A percentile compares a stretch with the other conserved stretches of the same genome.
These are phyloP conservation scores for Jamesozyma gamospora DNA, from an alignment of 805 yeast genomes.

Conservation along the genomic window DNA sequence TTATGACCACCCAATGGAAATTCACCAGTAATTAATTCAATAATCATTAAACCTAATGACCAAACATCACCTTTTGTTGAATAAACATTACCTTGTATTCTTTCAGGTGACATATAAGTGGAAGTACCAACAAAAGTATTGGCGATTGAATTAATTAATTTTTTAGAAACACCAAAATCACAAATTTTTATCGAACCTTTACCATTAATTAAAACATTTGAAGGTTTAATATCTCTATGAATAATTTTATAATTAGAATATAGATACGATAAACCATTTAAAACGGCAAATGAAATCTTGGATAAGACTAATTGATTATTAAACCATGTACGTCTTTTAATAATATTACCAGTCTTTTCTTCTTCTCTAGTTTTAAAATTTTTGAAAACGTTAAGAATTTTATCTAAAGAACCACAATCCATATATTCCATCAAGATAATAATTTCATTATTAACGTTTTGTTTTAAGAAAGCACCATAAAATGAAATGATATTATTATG, in stretches of 20 bases:
- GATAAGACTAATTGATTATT: slow-evolving; percentile 49
- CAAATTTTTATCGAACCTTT: slow-evolving; percentile 84
- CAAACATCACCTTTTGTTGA: slow-evolving; percentile 95
- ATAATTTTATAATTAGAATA: slow-evolving; percentile 80
- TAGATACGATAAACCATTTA: slow-evolving; percentile 71
- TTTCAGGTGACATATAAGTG: slow-evolving; percentile 94
- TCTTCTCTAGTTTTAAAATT: slow-evolving; percentile 32
- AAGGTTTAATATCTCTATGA: slow-evolving; percentile 93
- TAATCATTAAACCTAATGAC: slow-evolving; percentile 87
- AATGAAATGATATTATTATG: slow-evolving; percentile 75
- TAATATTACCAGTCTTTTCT: neutral
- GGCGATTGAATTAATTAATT: slow-evolving; percentile 85
- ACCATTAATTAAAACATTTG: slow-evolving; percentile 80
- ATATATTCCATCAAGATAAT: slow-evolving; percentile 92
- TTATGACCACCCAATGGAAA: slow-evolving; percentile 62
- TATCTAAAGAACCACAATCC: slow-evolving; percentile 89
- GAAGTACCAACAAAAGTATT: slow-evolving; percentile 98
- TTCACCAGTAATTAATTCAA: slow-evolving; percentile 78
- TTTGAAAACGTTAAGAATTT: slow-evolving; percentile 52
- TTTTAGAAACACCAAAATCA: slow-evolving; percentile 94
- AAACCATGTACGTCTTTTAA: slow-evolving; percentile 20
- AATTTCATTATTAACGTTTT: slow-evolving; percentile 45
- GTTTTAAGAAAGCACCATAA: slow-evolving; percentile 77
- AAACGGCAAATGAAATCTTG: slow-evolving; percentile 63
- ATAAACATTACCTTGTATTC: slow-evolving; percentile 90